These are phyloP conservation scores for Gonapodya prolifera DNA, from an alignment of 192 early-diverging fungal genomes.

Conservation along the genomic window DNA sequence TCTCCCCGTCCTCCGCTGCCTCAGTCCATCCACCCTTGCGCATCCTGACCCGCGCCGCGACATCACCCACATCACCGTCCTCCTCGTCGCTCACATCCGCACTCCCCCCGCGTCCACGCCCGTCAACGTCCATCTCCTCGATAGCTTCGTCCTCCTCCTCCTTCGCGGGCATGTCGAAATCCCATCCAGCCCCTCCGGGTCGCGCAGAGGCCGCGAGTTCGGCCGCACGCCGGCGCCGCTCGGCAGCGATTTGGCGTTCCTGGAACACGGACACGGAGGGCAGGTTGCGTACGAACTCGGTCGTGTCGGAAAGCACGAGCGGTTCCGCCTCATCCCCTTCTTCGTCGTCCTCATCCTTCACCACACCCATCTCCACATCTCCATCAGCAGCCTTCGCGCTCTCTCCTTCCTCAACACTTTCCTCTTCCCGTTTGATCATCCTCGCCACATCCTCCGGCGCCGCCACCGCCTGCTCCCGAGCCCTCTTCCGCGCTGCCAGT, in stretches of 20 bases:
- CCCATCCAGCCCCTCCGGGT: too few relatives aligned
- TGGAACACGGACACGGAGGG: slow-evolving; percentile 21
- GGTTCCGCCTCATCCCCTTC: slow-evolving; percentile 12
- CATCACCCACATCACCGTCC: too few relatives aligned
- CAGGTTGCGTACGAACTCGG: slow-evolving; percentile 73
- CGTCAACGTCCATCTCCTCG: too few relatives aligned
- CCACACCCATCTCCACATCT: slow-evolving; percentile 8
- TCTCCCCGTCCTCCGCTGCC: not conserved
- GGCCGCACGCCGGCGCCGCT: too few relatives aligned
- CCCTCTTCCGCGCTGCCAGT: slow-evolving; percentile 38
- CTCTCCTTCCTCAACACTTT: slow-evolving; percentile 9
- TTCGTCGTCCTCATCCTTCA: slow-evolving; percentile 2
- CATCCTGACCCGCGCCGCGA: too few relatives aligned
- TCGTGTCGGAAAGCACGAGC: slow-evolving; percentile 71
- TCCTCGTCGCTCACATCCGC: not conserved
- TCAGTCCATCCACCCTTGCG: too few relatives aligned
- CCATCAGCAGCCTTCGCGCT: slow-evolving; percentile 24
- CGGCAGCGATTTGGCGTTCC: too few relatives aligned
- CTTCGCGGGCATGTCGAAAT: too few relatives aligned
- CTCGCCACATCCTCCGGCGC: not conserved
- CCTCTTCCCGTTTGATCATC: slow-evolving; percentile 4
- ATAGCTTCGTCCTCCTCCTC: too few relatives aligned
- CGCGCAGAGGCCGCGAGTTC: too few relatives aligned
- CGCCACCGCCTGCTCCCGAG: slow-evolving; percentile 12
- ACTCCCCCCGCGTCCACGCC: too few relatives aligned